These are phyloP conservation scores for Tausonia pullulans DNA, from an alignment of 1,284 basidiomycete species.

Conservation along the genomic window DNA sequence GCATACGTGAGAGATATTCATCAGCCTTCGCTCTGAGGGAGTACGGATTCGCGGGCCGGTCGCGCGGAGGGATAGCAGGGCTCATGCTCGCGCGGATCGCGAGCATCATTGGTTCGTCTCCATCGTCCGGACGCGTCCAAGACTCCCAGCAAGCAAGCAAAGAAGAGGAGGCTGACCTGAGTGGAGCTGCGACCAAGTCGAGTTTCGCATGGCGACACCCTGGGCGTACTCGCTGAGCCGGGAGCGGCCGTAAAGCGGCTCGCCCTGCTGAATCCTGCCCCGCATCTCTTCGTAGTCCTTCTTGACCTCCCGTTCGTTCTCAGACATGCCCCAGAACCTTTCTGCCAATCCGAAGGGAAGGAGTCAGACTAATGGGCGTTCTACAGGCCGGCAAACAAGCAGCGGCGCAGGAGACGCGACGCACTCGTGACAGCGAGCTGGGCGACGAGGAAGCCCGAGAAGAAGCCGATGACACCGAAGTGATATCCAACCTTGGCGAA, in stretches of 20 bases:
- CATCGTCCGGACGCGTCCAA: background rate
- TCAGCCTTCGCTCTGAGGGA: background rate
- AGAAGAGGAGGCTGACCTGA: background rate
- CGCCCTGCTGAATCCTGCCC: slow-evolving; percentile 54
- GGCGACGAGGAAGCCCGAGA: background rate
- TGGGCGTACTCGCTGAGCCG: slow-evolving; percentile 79
- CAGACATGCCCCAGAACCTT: slow-evolving; percentile 94
- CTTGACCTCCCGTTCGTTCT: slow-evolving; percentile 74
- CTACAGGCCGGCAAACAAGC: slow-evolving; percentile 19
- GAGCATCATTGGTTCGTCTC: background rate
- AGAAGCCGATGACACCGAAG: background rate
- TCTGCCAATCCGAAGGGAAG: slow-evolving; percentile 53
- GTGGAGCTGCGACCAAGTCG: slow-evolving; percentile 70
- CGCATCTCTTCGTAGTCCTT: slow-evolving; percentile 65
- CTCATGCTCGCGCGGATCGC: background rate
- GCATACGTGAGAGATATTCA: background rate
- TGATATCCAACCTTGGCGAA: background rate
- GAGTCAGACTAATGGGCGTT: slow-evolving; percentile 44
- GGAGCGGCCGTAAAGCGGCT: slow-evolving; percentile 73
- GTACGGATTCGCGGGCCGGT: background rate
- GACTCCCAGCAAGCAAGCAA: background rate
- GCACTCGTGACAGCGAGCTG: background rate
- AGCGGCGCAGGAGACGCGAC: background rate
- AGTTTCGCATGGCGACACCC: slow-evolving; percentile 78
- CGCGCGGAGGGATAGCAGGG: background rate